Evolutionary conservation across 352 stramenopile species (phyloP).

Genomic region (Pythium biforme): DNA sequence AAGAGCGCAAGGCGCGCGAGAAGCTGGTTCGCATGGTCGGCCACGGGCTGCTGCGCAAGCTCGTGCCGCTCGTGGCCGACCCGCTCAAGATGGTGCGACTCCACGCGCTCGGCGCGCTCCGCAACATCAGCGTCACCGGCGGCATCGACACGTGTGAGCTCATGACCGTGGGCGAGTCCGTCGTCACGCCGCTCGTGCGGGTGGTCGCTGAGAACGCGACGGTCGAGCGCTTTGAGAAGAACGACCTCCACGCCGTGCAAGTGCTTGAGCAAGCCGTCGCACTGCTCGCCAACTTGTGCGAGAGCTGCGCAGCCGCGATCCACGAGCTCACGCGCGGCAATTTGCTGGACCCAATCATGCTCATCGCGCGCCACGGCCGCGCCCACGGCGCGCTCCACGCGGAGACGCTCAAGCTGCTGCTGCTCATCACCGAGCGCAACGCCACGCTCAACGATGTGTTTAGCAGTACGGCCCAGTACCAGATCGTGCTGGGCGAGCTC

Average conservation of each 20-base stretch:
- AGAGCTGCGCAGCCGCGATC: constrained; percentile 78
- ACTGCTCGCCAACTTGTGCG: constrained; percentile 78
- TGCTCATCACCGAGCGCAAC: constrained; percentile 83
- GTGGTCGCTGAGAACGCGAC: constrained; percentile 64
- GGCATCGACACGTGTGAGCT: constrained; percentile 80
- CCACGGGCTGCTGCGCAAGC: constrained; percentile 71
- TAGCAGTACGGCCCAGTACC: constrained; percentile 53
- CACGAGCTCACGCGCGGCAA: constrained; percentile 80
- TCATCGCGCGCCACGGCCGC: constrained; percentile 56
- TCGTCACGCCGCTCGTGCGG: constrained; percentile 75
- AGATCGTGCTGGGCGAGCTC: constrained; percentile 62
- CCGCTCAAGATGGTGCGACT: constrained; percentile 83
- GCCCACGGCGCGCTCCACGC: constrained; percentile 56
- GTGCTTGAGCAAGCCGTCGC: constrained; percentile 81
- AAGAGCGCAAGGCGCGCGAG: constrained; percentile 51
- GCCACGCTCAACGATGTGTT: constrained; percentile 73
- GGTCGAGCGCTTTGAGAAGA: constrained; percentile 48
- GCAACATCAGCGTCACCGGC: constrained; percentile 87
- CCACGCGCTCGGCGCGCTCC: constrained; percentile 74
- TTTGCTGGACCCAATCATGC: constrained; percentile 72
- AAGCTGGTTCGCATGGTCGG: constrained; percentile 81
- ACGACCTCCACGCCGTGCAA: constrained; percentile 64
- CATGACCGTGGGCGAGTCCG: constrained; percentile 65
- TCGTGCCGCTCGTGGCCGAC: constrained; percentile 84
- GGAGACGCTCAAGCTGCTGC: constrained; percentile 78